Percentiles rank a stretch among this genome's conserved stretches.
Conservation (phyloP, 164 flowering plant species). For the Tetrastigma voinierianum region DNA sequence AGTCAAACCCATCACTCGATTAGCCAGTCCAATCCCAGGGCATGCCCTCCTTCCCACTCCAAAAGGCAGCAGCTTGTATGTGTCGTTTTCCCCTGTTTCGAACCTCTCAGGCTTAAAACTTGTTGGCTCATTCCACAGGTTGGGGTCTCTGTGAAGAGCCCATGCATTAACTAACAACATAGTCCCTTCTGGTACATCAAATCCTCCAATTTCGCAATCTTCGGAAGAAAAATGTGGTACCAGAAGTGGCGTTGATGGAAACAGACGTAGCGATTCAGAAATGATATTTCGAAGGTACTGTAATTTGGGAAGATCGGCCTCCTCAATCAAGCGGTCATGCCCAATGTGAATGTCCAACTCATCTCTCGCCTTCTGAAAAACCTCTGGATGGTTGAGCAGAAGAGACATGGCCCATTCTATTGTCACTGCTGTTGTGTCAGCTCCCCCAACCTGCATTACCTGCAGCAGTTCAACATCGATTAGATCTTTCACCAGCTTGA, state of each 20-base stretch:
- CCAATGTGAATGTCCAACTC: conserved; percentile 23
- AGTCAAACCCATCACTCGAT: too few relatives aligned
- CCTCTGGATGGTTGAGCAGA: conserved; percentile 18
- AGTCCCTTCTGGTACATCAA: conserved; percentile 18
- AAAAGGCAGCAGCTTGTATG: conserved; percentile 14
- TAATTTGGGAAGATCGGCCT: conserved; percentile 13
- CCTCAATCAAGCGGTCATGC: conserved; percentile 9
- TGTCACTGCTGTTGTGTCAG: conserved; percentile 23
- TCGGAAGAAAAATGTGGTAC: conserved; percentile 17
- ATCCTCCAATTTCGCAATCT: conserved; percentile 20
- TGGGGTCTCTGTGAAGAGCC: conserved; percentile 25
- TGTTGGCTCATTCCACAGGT: conserved; percentile 20
- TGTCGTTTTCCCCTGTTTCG: not conserved
- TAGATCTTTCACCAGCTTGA: too few relatives aligned
- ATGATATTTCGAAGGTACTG: conserved; percentile 21
- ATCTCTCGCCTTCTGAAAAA: conserved; percentile 11
- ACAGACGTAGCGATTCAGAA: conserved; percentile 20
- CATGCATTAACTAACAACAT: conserved; percentile 25
- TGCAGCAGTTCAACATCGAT: not conserved
- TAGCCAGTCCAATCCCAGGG: too few relatives aligned
- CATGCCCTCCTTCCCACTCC: conserved; percentile 5
- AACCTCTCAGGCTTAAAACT: conserved; percentile 29
- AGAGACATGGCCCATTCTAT: conserved; percentile 29
- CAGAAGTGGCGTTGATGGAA: conserved; percentile 19
- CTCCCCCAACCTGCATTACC: conserved; percentile 11